Evolutionary conservation across 345 rosid species (phyloP).

Genomic region (Barbarea vulgaris): DNA sequence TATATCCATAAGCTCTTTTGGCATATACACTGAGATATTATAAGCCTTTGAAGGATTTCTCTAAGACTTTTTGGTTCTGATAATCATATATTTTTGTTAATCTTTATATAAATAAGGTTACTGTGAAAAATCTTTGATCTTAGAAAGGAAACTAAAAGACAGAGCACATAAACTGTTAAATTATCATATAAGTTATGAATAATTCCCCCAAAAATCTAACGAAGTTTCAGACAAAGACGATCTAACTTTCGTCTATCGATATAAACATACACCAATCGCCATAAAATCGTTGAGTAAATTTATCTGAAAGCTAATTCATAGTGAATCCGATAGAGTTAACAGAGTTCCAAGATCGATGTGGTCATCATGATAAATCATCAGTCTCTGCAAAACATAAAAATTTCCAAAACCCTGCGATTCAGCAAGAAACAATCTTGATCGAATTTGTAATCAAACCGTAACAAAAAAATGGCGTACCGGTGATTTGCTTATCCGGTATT

Average conservation of each 20-base stretch:
- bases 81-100: too few relatives aligned
- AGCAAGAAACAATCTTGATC: neutral
- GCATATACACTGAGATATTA: neutral
- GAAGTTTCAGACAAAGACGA: neutral
- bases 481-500: constrained; percentile 28
- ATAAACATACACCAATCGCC: neutral
- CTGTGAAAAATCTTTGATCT: neutral
- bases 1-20: neutral
- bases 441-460: neutral
- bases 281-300: neutral
- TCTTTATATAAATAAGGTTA: too few relatives aligned
- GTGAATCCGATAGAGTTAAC: neutral
- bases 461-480: constrained; percentile 12
- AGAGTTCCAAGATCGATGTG: neutral
- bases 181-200: neutral
- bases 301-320: neutral
- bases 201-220: neutral
- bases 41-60: neutral
- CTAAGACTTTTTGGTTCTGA: neutral
- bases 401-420: neutral
- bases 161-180: neutral
- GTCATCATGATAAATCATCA: constrained; percentile 30
- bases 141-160: neutral
- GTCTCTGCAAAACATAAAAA: constrained; percentile 22
- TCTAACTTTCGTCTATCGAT: neutral